Evolutionary conservation across 208 protist species (phyloP).

Genomic region (Acanthamoeba culbertsoni): DNA sequence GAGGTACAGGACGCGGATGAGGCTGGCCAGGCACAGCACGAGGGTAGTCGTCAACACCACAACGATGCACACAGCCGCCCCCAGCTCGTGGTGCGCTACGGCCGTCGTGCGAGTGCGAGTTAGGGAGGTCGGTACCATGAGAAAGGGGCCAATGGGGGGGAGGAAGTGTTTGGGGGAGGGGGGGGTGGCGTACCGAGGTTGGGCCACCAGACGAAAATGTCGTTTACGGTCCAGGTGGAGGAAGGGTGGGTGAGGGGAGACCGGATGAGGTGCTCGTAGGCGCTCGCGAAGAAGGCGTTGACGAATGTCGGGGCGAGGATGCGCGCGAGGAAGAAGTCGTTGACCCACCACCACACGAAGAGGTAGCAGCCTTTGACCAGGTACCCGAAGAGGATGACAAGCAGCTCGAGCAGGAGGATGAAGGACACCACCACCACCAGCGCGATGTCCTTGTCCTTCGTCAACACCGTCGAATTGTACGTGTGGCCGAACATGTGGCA

Average conservation of each 20-base stretch:
- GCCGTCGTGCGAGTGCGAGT: neutral
- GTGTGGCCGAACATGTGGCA: conserved; percentile 27
- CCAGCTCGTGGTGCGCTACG: neutral
- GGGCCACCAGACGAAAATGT: conserved; percentile 24
- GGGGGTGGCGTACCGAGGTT: neutral
- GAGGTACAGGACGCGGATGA: neutral
- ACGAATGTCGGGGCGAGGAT: neutral
- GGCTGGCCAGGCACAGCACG: neutral
- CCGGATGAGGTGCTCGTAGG: neutral
- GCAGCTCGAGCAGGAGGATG: conserved; percentile 16
- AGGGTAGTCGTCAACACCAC: conserved; percentile 24
- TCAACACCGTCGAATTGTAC: conserved; percentile 31
- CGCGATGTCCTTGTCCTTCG: conserved; percentile 47
- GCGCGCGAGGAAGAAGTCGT: neutral
- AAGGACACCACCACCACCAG: conserved; percentile 28
- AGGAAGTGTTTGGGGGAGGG: neutral
- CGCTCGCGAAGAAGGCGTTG: neutral
- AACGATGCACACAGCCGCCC: neutral
- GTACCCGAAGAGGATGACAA: conserved; percentile 24
- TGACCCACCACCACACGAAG: conserved; percentile 16
- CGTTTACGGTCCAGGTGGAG: neutral
- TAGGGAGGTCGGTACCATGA: neutral
- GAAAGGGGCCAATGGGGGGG: neutral
- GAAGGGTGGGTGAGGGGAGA: neutral
- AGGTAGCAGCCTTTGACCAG: conserved; percentile 19